Evolutionary conservation across 177 flowering plant genomes (phyloP), one percentile per base, ranked within the genome.

Genomic region (Vitis hybrid): DNA sequence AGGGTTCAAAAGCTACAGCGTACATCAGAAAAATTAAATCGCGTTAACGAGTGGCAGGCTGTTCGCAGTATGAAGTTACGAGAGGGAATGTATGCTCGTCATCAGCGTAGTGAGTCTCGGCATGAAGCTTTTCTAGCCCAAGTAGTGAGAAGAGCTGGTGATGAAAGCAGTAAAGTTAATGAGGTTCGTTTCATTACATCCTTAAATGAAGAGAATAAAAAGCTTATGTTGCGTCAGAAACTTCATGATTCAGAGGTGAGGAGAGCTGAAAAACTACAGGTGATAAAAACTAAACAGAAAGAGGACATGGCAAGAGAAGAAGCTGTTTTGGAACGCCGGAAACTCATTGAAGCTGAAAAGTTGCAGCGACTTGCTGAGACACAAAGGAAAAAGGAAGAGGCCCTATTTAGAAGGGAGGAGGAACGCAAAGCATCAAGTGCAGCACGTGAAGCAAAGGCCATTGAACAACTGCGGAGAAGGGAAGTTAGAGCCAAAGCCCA

Each of bases 291-390:
- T 64, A 94, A 94, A 74, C 98, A 94, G 77, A 91, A 84, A 74
- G 98, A 94, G 73, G 98, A 94, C 70, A 82, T 87, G 83, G 98
- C 98, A 14, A 87, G 97, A 67, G 97, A 94, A 81, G 98, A 92
- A 79, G 98, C 98, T 77, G 98, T 92, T 67, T 72, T 89, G 78
- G 98, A 94, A 82, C 91, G 98, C 23, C 82, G 87, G 74, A 94
- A 83, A 80, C 82, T 90, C 30, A 78, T 94, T 78, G 94, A 94
- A 82, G 96, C 94, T 69, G 97, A 94, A 73, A 94, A 92, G 77
- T 72, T 90, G 75, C 98, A 92, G 79, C 91, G 94, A 13, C 93
- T 94, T 81, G 92, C 90, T 75, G 98, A 92, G 80, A 92, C 73
- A 65, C 98, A 94, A 74, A 72, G 89, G 64, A 94, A 85, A 78